Conservation (phyloP, 169 alveolate species). For the Plasmodium vivax region DNA sequence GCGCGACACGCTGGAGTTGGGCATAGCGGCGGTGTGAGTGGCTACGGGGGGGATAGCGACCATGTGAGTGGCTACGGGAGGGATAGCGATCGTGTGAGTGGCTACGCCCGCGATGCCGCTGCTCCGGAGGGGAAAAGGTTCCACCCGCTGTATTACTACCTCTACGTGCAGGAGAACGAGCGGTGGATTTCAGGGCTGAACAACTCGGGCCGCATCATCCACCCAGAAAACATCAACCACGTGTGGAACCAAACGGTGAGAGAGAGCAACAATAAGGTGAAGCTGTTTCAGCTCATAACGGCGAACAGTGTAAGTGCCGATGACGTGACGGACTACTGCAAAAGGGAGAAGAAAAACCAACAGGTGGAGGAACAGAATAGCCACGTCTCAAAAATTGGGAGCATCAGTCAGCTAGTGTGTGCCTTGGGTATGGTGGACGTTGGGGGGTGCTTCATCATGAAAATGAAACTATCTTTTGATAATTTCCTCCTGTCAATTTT, state of each 20-base stretch:
- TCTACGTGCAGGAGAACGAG: constrained; percentile 59
- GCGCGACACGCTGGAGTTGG: neutral
- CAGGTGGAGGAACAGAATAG: neutral
- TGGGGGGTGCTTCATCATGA: constrained; percentile 71
- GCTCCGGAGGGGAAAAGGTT: constrained; percentile 10
- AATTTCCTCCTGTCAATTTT: constrained; percentile 55
- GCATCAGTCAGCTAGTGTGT: constrained; percentile 63
- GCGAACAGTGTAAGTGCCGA: constrained; percentile 39
- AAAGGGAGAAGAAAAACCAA: neutral
- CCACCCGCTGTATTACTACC: constrained; percentile 45
- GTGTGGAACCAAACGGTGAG: constrained; percentile 73
- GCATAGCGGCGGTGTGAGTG: neutral
- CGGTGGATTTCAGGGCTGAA: constrained; percentile 61
- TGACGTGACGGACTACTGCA: neutral
- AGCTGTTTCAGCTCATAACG: constrained; percentile 57
- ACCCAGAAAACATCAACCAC: constrained; percentile 43
- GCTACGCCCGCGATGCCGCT: no score
- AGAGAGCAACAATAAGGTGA: constrained; percentile 52
- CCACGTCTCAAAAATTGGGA: constrained; percentile 6
- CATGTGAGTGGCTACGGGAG: no score
- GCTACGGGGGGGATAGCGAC: neutral
- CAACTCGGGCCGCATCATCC: constrained; percentile 56
- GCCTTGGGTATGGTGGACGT: constrained; percentile 68
- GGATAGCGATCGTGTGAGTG: no score
- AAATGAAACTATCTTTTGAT: constrained; percentile 52